Evolutionary conservation across 768 basidiomycete genomes (phyloP), one percentile per base, ranked within the genome.

Genomic region (Boletus fagicola): DNA sequence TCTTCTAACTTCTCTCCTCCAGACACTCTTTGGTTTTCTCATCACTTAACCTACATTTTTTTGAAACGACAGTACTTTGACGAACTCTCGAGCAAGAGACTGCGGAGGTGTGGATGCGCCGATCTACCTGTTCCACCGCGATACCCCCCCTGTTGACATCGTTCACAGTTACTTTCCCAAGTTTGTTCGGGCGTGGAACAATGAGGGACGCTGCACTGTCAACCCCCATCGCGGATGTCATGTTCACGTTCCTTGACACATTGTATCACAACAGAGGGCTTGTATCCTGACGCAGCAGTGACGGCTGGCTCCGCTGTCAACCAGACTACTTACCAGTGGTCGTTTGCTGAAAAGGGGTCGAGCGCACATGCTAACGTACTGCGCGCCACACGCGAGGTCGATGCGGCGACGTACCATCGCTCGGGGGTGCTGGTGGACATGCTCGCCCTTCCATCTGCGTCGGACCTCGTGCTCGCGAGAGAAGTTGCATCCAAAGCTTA

Each of bases 111-210:
- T 7, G 36, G 24, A 30, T 38, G 18, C 24, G 28, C 7, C 28
- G 4, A 28, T 4, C 28, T 7, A 28, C 5, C 28, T 28, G 28
- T 28, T 28, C 28, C 18, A 50, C 30, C 30, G 30, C 9, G 30
- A 18, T 24, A 11, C 24, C 49, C 1, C 30, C 30, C 30, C 9
- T 5, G 31, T 31, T 11, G 10, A 31, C 2, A 31, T 11, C 51
- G 48, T 62, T 30, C 30, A 30, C 50, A 92, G 90, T 66, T 94
- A 95, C 69, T 98, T 97, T 69, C 85, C 87, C 65, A 96, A 94
- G 74, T 97, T 98, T 66, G 86, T 94, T 40, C 90, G 90, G 82
- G 84, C 83, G 30, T 94, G 92, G 92, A 94, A 94, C 72, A 79
- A 80, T 4, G 30, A 10, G 30, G 2, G 9, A 30, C 77, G 93